phyloP scores from a whole-genome alignment of 495 filamentous ascomycete genomes.

The Lepraria neglecta region DNA sequence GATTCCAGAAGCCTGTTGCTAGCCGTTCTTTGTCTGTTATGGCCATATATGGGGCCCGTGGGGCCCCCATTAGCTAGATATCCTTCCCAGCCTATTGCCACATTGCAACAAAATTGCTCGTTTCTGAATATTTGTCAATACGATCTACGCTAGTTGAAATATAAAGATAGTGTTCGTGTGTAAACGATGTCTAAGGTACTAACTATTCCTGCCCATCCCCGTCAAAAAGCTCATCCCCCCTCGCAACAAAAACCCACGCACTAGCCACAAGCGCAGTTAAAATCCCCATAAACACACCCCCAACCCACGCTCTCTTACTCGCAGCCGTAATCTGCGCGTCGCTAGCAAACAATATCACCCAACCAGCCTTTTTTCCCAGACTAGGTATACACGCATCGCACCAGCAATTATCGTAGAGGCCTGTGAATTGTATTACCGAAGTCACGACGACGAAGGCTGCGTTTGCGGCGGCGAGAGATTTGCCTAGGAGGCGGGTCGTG shows the following conservation, averaged over 20 bases:
- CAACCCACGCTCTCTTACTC: slow-evolving; percentile 2
- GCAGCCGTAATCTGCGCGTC: not conserved
- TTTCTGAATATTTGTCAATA: too few relatives aligned
- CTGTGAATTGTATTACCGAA: slow-evolving; percentile 5
- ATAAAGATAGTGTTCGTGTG: too few relatives aligned
- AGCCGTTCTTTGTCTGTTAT: too few relatives aligned
- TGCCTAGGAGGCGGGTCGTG: not conserved
- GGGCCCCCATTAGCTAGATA: too few relatives aligned
- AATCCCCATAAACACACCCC: slow-evolving; percentile 1
- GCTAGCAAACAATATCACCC: slow-evolving; percentile 9
- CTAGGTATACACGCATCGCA: slow-evolving; percentile 15
- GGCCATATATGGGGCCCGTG: too few relatives aligned
- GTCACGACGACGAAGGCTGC: not conserved
- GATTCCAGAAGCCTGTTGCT: too few relatives aligned
- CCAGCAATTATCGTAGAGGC: slow-evolving; percentile 16
- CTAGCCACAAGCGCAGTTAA: not conserved
- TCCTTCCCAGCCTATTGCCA: too few relatives aligned
- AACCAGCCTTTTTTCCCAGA: not conserved
- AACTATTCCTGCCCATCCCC: not conserved
- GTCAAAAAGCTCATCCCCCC: slow-evolving; percentile 7
- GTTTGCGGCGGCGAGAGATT: slow-evolving; percentile 4
- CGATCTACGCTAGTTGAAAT: too few relatives aligned
- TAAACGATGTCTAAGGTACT: too few relatives aligned
- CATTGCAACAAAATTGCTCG: too few relatives aligned
- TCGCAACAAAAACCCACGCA: slow-evolving; percentile 8